phyloP scores from a whole-genome alignment of 306 rosid species.

The Rosa lucieae region DNA sequence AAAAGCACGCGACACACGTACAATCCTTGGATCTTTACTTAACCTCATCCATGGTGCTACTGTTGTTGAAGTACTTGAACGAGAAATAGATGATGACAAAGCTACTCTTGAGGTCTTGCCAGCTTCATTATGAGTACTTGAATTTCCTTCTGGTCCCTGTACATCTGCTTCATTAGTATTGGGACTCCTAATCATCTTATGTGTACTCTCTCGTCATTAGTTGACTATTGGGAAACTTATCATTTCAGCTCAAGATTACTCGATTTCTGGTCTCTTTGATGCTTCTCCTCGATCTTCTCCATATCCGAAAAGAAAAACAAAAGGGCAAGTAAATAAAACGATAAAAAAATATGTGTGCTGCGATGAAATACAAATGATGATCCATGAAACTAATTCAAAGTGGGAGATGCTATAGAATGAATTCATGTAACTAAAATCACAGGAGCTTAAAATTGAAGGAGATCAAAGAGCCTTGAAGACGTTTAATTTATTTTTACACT shows the following conservation, averaged over 20 bases:
- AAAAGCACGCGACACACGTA: constrained; percentile 75
- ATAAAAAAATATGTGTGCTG: background rate
- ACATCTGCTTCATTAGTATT: constrained; percentile 8
- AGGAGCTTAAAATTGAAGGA: background rate
- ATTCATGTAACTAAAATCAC: background rate
- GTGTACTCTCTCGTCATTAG: constrained; percentile 6
- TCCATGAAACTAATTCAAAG: constrained; percentile 1
- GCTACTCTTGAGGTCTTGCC: constrained; percentile 22
- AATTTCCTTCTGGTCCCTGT: constrained; percentile 41
- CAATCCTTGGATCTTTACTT: constrained; percentile 82
- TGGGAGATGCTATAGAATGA: background rate
- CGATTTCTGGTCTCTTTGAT: background rate
- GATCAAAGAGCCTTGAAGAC: background rate
- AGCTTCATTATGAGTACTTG: constrained; percentile 33
- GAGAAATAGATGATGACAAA: constrained; percentile 26
- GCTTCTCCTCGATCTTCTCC: constrained; percentile 4
- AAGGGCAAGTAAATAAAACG: background rate
- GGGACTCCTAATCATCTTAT: constrained; percentile 15
- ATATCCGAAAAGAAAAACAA: background rate
- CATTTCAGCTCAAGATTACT: background rate
- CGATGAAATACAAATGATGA: background rate
- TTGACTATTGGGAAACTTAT: background rate
- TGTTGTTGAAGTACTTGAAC: background rate
- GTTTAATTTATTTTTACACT: background rate
- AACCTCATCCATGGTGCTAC: constrained; percentile 63